Base-by-base conservation (phyloP, 805 yeast species). In the Lachancea lanzarotensis region DNA sequence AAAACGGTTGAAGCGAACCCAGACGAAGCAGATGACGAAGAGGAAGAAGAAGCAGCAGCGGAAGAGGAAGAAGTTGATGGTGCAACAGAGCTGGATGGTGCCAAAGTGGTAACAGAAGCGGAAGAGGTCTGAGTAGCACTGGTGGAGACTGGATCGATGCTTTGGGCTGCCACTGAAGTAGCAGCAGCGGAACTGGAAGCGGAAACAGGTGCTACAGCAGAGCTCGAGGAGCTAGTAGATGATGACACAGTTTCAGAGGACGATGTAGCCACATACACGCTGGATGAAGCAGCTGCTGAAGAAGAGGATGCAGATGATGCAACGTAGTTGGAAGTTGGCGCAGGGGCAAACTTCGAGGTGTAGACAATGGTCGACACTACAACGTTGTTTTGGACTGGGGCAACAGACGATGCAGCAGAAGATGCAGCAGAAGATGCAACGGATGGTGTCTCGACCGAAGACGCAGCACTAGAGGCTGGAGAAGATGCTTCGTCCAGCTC, bases 1-100 rank as follows among this genome's bases (percentile, higher is more conserved):
- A 85, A 70, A 51, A 83, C 76, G 29, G 63, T 58, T 1, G 51
- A 39, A 11, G 59, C 60, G 52, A 57, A 55, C 51, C 48, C 59
- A 42, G 59, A 53, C n/a, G 42, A 41, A 15, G 45, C 61, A 19
- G 48, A 48, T 43, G 63, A 53, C 45, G 42, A 48, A 18, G 35
- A 48, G 44, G 63, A 52, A 45, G 42, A 48, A 4, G 35, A 48
- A 32, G 35, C 4, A 4, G 35, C 4, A 32, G 35, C 8, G 5
- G 38, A 45, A 13, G 33, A 15, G 3, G 40, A 26, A 9, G 39
- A 20, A 16, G 44, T 17, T 7, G 35, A 5, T 7, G 31, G 40
- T 66, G 55, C 47, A 32, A 19, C 18, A 11, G 35, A 3, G 19
- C 17, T 16, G 17, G 38, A 45, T 7, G 33, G 15, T 6, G 35